These are phyloP conservation scores for Elsinoe ampelina DNA, from an alignment of 2,329 filamentous ascomycete species.

Conservation along the genomic window DNA sequence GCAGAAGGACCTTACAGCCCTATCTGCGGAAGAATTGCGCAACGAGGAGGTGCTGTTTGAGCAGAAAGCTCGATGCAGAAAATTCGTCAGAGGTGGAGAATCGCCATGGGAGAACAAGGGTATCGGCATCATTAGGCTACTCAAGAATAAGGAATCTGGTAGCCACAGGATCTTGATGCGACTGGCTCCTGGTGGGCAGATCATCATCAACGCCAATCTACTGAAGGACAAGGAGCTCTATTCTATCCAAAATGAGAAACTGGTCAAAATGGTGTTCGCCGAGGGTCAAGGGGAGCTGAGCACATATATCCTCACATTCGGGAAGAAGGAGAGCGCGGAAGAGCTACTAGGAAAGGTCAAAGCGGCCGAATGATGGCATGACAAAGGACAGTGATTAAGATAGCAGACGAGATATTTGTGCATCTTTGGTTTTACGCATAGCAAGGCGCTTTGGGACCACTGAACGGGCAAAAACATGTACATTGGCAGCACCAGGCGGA, in stretches of 20 bases:
- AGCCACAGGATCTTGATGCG: conserved; percentile 61
- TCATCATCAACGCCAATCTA: conserved; percentile 62
- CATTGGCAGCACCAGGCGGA: not conserved
- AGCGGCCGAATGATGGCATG: conserved; percentile 31
- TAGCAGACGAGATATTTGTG: not conserved
- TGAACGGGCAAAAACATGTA: not conserved
- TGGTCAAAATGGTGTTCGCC: conserved; percentile 39
- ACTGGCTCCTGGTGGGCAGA: conserved; percentile 63
- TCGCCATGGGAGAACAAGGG: conserved; percentile 61
- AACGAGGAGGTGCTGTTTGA: conserved; percentile 63
- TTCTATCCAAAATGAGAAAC: conserved; percentile 27
- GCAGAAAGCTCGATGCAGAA: conserved; percentile 56
- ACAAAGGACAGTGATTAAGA: not conserved
- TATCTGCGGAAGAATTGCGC: conserved; percentile 51
- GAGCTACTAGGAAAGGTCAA: conserved; percentile 36
- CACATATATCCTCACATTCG: conserved; percentile 64
- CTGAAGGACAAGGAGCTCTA: conserved; percentile 49
- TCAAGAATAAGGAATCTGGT: conserved; percentile 63
- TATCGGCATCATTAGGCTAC: conserved; percentile 59
- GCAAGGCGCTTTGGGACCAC: not conserved
- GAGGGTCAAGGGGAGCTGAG: conserved; percentile 53
- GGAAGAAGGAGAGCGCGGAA: conserved; percentile 45
- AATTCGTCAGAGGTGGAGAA: conserved; percentile 43
- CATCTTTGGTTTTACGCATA: conserved; percentile 2
- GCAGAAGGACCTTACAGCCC: conserved; percentile 59